Base-by-base conservation (phyloP, 768 basidiomycete species). In the Pulveroboletus sp. region DNA sequence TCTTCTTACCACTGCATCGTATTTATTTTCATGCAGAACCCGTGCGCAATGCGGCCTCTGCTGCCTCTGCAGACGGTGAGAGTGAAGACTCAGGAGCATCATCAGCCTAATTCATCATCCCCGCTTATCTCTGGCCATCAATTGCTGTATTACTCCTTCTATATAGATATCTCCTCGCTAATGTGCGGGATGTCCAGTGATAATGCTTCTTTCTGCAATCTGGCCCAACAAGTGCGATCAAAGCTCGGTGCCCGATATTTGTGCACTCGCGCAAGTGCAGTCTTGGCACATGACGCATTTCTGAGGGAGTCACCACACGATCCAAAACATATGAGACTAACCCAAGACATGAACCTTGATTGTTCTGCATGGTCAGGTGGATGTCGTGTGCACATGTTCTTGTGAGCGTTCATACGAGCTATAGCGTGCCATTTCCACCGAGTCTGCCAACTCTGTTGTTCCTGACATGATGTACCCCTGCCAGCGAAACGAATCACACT, bases 21-120 rank as follows among this genome's bases (percentile, higher is more conserved):
- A 57, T 55, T 60, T 52, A 59, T 47, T n/a, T 43, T 21, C 28
- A 41, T 39, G 26, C 53, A 90, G 88, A 89, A 64, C 85, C 85
- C 37, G 80, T 89, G 55, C 78, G 84, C 62, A 79, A 76, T 45
- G 65, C 68, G 11, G 66, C 55, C 8, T 62, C 68, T 61, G 72
- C 69, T 38, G 69, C 73, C 39, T 64, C 71, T 59, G 75, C 71
- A 45, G 81, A 81, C 59, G 81, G 76, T 59, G 85, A 85, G 72
- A 84, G 80, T 57, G 86, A 87, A 56, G 66, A 67, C 50, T 67
- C 66, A 43, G 66, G 66, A 41, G 59, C 68, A 50, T 69, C 62
- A 49, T 67, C 66, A 46, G 47, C 64, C 59, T 67, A 50, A 66
- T 64, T 43, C 52, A 66, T 56, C 48, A 40, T 47, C 57, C 47